These are phyloP conservation scores for Blastocystis sp. DNA, from an alignment of 352 stramenopile genomes.

Conservation along the genomic window DNA sequence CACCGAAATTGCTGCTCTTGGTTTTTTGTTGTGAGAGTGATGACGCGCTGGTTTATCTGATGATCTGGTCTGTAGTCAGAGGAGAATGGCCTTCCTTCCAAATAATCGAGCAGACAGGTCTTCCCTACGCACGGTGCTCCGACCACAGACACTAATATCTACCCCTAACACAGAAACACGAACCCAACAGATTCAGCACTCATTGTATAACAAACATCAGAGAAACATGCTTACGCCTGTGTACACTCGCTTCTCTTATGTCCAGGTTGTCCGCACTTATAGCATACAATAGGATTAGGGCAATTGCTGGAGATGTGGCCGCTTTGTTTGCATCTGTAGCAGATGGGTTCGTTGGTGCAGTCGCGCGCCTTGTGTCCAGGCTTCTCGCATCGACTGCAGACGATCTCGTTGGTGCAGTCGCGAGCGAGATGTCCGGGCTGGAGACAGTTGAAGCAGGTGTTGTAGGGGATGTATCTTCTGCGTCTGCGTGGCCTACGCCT, in stretches of 20 bases:
- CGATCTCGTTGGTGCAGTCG: constrained; percentile 48
- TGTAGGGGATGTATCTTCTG: neutral
- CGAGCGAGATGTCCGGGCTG: constrained; percentile 17
- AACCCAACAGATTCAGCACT: neutral
- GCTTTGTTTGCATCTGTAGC: constrained; percentile 64
- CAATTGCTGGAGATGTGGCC: constrained; percentile 63
- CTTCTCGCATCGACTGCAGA: constrained; percentile 61
- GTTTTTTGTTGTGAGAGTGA: neutral
- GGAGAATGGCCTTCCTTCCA: neutral
- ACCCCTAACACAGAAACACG: neutral
- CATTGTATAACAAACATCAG: constrained; percentile 18
- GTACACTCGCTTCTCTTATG: constrained; percentile 55
- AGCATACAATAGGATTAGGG: constrained; percentile 60
- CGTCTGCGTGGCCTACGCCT: neutral
- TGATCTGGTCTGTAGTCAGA: neutral
- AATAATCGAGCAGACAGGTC: constrained; percentile 15
- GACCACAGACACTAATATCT: neutral
- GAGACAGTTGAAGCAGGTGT: constrained; percentile 40
- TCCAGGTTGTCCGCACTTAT: constrained; percentile 54
- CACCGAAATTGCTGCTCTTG: constrained; percentile 6
- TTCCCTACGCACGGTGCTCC: neutral
- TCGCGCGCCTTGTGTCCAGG: constrained; percentile 47
- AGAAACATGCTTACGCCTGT: constrained; percentile 1
- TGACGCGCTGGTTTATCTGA: neutral
- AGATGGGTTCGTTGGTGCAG: constrained; percentile 62